These are phyloP conservation scores for Elongisporangium senticosum DNA, from an alignment of 352 stramenopile genomes.

Conservation along the genomic window DNA sequence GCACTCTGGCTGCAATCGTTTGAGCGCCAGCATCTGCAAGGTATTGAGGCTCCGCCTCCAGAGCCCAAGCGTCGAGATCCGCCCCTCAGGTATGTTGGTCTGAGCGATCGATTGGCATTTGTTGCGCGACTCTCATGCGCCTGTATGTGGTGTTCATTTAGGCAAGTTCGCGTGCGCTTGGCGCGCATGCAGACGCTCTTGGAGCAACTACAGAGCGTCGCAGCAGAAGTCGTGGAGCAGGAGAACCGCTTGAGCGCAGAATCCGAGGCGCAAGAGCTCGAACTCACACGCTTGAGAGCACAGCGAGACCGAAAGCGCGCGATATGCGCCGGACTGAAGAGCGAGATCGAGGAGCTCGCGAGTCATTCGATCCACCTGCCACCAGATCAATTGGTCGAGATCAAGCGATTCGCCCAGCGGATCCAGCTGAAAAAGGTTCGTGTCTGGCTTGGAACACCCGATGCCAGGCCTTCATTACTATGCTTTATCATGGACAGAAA, in stretches of 20 bases:
- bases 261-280: not conserved
- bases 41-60: not conserved
- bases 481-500: not conserved
- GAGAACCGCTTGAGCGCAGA: conserved; percentile 13
- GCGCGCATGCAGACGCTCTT: conserved; percentile 12
- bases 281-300: conserved; percentile 8
- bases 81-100: conserved; percentile 9
- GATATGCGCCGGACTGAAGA: conserved; percentile 19
- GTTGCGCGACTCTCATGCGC: not conserved
- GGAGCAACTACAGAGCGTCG: conserved; percentile 14
- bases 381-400: conserved; percentile 9
- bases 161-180: conserved; percentile 16
- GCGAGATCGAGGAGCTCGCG: conserved; percentile 18
- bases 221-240: conserved; percentile 12
- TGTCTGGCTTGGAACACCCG: not conserved
- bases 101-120: not conserved
- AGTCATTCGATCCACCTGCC: conserved; percentile 15
- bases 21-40: conserved; percentile 7
- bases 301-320: conserved; percentile 17
- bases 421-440: conserved; percentile 29
- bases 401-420: conserved; percentile 14
- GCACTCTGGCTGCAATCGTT: conserved; percentile 24
- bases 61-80: conserved; percentile 3
- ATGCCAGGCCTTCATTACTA: too few relatives aligned
- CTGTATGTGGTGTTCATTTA: not conserved